Evolutionary conservation across 2,329 filamentous ascomycete species (phyloP).

Genomic region (Zymoseptoria pseudotritici): DNA sequence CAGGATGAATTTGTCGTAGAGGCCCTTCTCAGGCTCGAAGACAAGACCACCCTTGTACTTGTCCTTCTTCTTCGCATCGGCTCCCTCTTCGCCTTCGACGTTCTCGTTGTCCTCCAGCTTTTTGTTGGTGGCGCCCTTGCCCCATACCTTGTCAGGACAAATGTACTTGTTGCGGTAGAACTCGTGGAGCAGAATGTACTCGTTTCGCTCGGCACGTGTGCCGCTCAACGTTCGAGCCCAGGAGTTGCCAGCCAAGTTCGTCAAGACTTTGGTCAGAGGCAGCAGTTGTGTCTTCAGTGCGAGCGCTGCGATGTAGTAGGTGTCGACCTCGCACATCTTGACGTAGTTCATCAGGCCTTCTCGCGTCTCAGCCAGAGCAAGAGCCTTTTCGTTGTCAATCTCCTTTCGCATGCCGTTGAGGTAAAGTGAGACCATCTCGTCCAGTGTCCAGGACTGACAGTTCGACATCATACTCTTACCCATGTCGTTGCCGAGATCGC

Average conservation of each 20-base stretch:
- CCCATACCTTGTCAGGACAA: slow-evolving; percentile 86
- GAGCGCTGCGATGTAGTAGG: slow-evolving; percentile 88
- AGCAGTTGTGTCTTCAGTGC: slow-evolving; percentile 85
- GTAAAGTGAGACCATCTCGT: slow-evolving; percentile 93
- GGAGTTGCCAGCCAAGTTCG: slow-evolving; percentile 93
- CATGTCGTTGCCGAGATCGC: slow-evolving; percentile 91
- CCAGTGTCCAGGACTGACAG: slow-evolving; percentile 95
- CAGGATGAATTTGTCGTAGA: slow-evolving; percentile 96
- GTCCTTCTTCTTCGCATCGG: slow-evolving; percentile 90
- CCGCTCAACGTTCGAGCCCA: slow-evolving; percentile 95
- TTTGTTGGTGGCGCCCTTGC: slow-evolving; percentile 54
- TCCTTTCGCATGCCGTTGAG: slow-evolving; percentile 70
- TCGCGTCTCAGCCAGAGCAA: slow-evolving; percentile 72
- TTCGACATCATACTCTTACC: slow-evolving; percentile 96
- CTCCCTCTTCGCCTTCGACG: slow-evolving; percentile 55
- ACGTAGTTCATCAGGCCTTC: slow-evolving; percentile 89
- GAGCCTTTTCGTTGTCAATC: slow-evolving; percentile 76
- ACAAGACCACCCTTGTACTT: slow-evolving; percentile 98
- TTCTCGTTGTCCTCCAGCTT: slow-evolving; percentile 68
- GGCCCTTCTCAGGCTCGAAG: slow-evolving; percentile 92
- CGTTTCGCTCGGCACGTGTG: slow-evolving; percentile 93
- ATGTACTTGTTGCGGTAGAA: slow-evolving; percentile 97
- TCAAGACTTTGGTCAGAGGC: slow-evolving; percentile 87
- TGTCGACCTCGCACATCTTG: slow-evolving; percentile 89
- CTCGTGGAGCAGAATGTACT: slow-evolving; percentile 97